Base-by-base conservation (phyloP, 441 rosid genomes). In the Gossypium schwendimanii region DNA sequence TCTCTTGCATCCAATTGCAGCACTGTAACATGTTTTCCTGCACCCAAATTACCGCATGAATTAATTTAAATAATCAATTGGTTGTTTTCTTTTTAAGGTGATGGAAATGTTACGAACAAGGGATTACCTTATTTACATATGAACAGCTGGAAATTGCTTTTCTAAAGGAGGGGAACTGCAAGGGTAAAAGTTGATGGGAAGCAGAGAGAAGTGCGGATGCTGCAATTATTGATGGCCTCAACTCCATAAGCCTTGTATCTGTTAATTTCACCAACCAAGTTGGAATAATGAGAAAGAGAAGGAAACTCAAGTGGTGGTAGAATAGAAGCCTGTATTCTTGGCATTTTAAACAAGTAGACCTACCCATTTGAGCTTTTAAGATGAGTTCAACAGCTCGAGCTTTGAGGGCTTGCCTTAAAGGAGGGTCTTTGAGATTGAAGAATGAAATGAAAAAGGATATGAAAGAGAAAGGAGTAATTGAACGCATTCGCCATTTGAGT, bases 401-500 rank as follows among this genome's bases (percentile, higher is more conserved):
- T 70, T 78, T 81, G 63, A 90, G 86, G 4, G 88, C 81, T 72
- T 83, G 83, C 63, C 49, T 77, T 58, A 73, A 70, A 17, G 82
- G 60, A 6, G 84, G 84, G 63, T 87, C 87, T 31, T 82, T 74
- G 73, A 84, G 88, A 47, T 85, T 81, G 77, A 86, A 78, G 72
- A 82, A 84, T 60, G 80, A 75, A 50, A 82, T 41, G 81, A 88
- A 90, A 78, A 82, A 88, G 11, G 81, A 31, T 59, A 90, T 53
- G 74, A 92, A 92, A n/a, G 91, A 84, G 78, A 92, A 90, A 1
- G 97, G 94, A 72, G 96, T 90, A 70, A 92, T 68, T 8, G 96
- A 92, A 21, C 97, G 88, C 93, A 87, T 92, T 78, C 97, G 73
- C 97, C 97, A 92, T 75, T 90, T 81, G 14, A 90, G 82, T 73